Evolutionary conservation across 2,329 filamentous ascomycete species (phyloP).

Genomic region (Exophiala spinifera): DNA sequence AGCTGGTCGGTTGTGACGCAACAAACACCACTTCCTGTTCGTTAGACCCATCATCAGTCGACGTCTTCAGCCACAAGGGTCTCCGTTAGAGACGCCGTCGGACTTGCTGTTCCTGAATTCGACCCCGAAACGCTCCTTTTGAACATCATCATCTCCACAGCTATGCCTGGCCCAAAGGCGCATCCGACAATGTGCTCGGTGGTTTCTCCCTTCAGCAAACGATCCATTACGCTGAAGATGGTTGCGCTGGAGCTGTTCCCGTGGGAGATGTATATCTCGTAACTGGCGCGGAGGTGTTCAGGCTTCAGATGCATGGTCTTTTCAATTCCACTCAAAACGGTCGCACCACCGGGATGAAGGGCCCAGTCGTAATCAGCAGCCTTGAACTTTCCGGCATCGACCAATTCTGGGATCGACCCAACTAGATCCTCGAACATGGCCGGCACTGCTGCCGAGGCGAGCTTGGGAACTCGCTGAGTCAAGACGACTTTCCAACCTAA

Average conservation of each 20-base stretch:
- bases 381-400: conserved; percentile 36
- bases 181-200: conserved; percentile 60
- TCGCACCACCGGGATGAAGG: conserved; percentile 66
- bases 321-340: conserved; percentile 64
- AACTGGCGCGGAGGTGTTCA: conserved; percentile 67
- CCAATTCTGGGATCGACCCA: conserved; percentile 42
- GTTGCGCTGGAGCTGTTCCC: conserved; percentile 68
- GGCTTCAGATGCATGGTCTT: conserved; percentile 53
- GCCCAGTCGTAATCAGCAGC: conserved; percentile 68
- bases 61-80: conserved; percentile 28
- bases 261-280: conserved; percentile 64
- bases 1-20: conserved; percentile 3
- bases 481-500: conserved; percentile 65
- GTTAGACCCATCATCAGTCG: conserved; percentile 13
- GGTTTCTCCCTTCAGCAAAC: conserved; percentile 47
- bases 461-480: conserved; percentile 58
- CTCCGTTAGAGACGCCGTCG: conserved; percentile 24
- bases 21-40: not conserved
- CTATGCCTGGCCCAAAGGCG: conserved; percentile 68
- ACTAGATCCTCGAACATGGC: conserved; percentile 57
- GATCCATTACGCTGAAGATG: conserved; percentile 65
- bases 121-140: conserved; percentile 31
- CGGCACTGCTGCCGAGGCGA: conserved; percentile 52
- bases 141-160: conserved; percentile 66
- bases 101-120: conserved; percentile 24